Evolutionary conservation across 2,329 filamentous ascomycete species (phyloP), one percentile per base, ranked within the genome.

Genomic region (Penicillium sp.): DNA sequence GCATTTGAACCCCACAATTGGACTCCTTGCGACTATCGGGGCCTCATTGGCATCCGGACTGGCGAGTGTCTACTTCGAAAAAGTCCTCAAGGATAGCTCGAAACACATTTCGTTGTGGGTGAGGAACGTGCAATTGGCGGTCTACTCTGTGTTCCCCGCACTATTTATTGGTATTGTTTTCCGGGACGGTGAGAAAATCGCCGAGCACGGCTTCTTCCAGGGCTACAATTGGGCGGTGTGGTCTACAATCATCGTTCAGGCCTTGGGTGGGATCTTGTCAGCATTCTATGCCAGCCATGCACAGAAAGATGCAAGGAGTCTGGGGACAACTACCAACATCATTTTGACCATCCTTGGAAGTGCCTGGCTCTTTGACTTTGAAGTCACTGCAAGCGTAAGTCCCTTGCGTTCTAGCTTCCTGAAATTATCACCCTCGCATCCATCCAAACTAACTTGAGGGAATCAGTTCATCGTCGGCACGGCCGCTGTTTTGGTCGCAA

Each of bases 141-240:
- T 97, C 68, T 99, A 96, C 77, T 96, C 92, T 1, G 79, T 97
- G 1, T 93, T 97, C 65, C 91, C 93, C 0, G 89, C 92, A 1
- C 79, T 97, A 0, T 85, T 97, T 53, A 81, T 96, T 48, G 94
- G 93, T 1, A 88, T 97, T 5, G 76, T 95, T 3, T 89, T 90
- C 75, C 89, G 91, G 59, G 94, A 99, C 62, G 94, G 93, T 24
- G 84, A 87, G 56, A 87, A 89, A 39, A 92, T 99, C 59, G 82
- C 87, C 24, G 85, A 88, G 71, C 86, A 90, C 58, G 94, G 94
- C 11, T 96, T 97, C 74, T 97, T 99, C 64, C 88, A 89, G 53
- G 94, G 94, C 3, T 99, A 97, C 75, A 97, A 96, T 70, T 88
- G 85, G 81, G 81, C 93, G 18, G 93, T 97, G 3, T 97, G 92